Evolutionary conservation across 1,284 basidiomycete species (phyloP).

Genomic region (Polyporus tsugae): DNA sequence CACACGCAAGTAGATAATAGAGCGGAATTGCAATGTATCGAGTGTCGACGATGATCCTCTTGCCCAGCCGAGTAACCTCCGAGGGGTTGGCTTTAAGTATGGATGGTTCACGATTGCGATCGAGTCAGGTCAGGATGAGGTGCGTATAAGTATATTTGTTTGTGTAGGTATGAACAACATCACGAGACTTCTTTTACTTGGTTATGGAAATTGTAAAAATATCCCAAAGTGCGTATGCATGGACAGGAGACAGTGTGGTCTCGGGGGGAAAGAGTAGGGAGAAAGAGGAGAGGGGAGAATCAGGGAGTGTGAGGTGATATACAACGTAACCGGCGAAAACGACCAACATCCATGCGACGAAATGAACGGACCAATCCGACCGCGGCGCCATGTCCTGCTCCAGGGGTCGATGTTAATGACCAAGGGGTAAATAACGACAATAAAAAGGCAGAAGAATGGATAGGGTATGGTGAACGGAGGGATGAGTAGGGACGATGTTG

Average conservation of each 20-base stretch:
- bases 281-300: background rate
- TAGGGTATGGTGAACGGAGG: background rate
- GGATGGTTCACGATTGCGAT: background rate
- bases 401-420: background rate
- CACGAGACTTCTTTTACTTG: conserved; percentile 9
- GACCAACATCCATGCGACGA: background rate
- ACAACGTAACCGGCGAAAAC: background rate
- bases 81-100: background rate
- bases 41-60: background rate
- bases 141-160: conserved; percentile 12
- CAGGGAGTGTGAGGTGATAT: background rate
- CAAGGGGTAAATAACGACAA: background rate
- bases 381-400: background rate
- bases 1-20: conserved; percentile 1
- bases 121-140: background rate
- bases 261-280: background rate
- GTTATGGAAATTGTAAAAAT: conserved; percentile 15
- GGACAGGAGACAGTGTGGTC: background rate
- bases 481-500: background rate
- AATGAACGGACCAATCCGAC: background rate
- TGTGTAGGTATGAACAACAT: conserved; percentile 10
- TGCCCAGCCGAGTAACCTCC: background rate
- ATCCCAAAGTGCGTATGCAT: background rate
- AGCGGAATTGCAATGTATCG: background rate
- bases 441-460: background rate